Evolutionary conservation across 768 basidiomycete species (phyloP), one percentile per base, ranked within the genome.

Genomic region (Termitomyces sp.): DNA sequence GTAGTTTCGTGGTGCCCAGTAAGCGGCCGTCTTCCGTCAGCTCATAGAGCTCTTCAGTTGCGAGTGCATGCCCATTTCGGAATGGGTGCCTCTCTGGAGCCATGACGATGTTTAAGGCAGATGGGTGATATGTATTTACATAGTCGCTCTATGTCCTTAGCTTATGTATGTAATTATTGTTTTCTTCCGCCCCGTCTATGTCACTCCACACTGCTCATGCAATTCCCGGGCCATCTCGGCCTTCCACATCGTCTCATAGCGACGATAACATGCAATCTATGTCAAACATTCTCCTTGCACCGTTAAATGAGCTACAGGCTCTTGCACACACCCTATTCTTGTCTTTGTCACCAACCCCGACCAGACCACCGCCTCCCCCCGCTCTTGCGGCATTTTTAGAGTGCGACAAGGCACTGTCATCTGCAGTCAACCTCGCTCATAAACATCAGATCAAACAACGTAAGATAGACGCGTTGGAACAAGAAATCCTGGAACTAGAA

Each of bases 361-460:
- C 78, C 1, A 84, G 81, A 67, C 85, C 85, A 0, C 83, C 86
- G 0, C 88, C 83, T 0, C 77, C 85, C 4, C 86, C 87, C 5
- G 73, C 87, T 32, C 70, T 82, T 26, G 69, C 77, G 4, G 79
- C 86, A 0, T 87, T 93, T 67, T 69, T 89, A 18, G 71, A 75
- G 2, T 85, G 80, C 48, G 91, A 93, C 66, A 75, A 79, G 26
- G 76, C 81, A 3, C 77, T 93, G n/a, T 85, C 89, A 0, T 71
- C 73, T 30, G 88, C 88, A 14, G 74, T 92, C 18, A 82, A 82
- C 57, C 72, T 86, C 18, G 85, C 88, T 1, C 83, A 86, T 56
- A 71, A 76, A 28, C 92, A 93, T 67, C 91, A 93, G 69, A 79
- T 85, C 48, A 86, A 86, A 67, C 91, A 93, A 69, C 75, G 87